A percentile compares a stretch with the other conserved stretches of the same genome.
Conservation (phyloP, 2,329 filamentous ascomycete genomes). For the Penicillium sp. region DNA sequence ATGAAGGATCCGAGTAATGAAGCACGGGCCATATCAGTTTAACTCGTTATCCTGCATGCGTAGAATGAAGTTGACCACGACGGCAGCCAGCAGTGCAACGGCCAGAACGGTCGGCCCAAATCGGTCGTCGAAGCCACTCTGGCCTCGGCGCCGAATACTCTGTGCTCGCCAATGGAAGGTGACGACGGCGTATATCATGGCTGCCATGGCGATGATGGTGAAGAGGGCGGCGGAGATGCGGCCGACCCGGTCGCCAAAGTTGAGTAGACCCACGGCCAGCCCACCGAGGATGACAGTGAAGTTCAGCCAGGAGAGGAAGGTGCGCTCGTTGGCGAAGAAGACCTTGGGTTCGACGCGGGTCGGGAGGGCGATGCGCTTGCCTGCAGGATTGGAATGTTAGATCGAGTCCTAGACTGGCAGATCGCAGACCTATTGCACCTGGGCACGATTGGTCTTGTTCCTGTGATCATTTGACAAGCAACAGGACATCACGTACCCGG, state of each 20-base stretch:
- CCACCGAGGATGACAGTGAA: constrained; percentile 98
- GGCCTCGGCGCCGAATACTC: constrained; percentile 84
- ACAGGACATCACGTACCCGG: constrained; percentile 61
- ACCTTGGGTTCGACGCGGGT: constrained; percentile 98
- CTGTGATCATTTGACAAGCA: constrained; percentile 2
- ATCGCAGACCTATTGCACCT: neutral
- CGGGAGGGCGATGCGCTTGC: constrained; percentile 96
- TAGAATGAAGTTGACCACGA: constrained; percentile 94
- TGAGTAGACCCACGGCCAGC: constrained; percentile 92
- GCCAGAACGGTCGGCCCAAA: constrained; percentile 90
- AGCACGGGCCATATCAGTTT: constrained; percentile 14
- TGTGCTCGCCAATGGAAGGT: constrained; percentile 98
- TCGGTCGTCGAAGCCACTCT: constrained; percentile 94
- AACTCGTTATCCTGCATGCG: constrained; percentile 45
- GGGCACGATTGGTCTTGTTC: constrained; percentile 1
- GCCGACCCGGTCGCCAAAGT: constrained; percentile 92
- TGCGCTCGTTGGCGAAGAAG: constrained; percentile 99
- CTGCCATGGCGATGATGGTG: constrained; percentile 87
- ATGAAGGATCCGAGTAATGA: too few species aligned
- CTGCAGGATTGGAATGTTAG: constrained; percentile 48
- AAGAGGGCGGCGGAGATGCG: constrained; percentile 93
- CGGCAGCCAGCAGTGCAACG: constrained; percentile 77
- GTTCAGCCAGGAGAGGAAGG: constrained; percentile 99
- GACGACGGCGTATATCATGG: constrained; percentile 90
- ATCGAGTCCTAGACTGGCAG: neutral